These are phyloP conservation scores for Otatea glauca DNA, from an alignment of 176 grass and related monocot genomes.

Conservation along the genomic window DNA sequence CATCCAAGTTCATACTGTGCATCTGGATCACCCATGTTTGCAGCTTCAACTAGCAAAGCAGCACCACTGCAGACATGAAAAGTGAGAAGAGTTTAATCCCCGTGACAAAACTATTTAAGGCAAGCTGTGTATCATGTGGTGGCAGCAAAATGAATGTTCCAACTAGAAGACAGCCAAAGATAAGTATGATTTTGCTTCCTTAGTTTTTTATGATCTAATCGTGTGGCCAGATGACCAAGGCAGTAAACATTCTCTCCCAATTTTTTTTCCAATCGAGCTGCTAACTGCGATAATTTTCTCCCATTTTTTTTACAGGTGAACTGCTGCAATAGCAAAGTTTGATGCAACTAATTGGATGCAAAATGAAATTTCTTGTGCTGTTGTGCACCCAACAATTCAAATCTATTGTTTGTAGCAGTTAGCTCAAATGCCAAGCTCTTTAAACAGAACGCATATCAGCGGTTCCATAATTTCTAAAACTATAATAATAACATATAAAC, in stretches of 20 bases:
- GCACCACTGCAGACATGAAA: slow-evolving; percentile 65
- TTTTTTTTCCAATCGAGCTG: not conserved
- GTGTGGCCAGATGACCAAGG: not conserved
- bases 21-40: slow-evolving; percentile 97
- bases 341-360: not conserved
- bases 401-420: slow-evolving; percentile 3
- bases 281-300: not conserved
- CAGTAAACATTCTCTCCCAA: slow-evolving; percentile 9
- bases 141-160: slow-evolving; percentile 7
- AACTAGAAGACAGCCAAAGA: slow-evolving; percentile 8
- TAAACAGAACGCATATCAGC: not conserved
- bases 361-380: not conserved
- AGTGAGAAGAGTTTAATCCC: slow-evolving; percentile 21
- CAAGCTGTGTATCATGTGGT: slow-evolving; percentile 3
- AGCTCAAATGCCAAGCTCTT: slow-evolving; percentile 28
- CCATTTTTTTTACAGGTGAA: not conserved
- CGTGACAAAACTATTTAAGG: slow-evolving; percentile 25
- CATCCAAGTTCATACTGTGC: slow-evolving; percentile 90
- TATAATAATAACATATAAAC: not conserved
- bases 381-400: not conserved
- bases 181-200: not conserved
- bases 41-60: slow-evolving; percentile 91
- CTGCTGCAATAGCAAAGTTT: not conserved
- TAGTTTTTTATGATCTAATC: slow-evolving; percentile 14
- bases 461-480: not conserved